Evolutionary conservation across 2,329 filamentous ascomycete genomes (phyloP), one percentile per base, ranked within the genome.

Genomic region (Alternaria sp.): DNA sequence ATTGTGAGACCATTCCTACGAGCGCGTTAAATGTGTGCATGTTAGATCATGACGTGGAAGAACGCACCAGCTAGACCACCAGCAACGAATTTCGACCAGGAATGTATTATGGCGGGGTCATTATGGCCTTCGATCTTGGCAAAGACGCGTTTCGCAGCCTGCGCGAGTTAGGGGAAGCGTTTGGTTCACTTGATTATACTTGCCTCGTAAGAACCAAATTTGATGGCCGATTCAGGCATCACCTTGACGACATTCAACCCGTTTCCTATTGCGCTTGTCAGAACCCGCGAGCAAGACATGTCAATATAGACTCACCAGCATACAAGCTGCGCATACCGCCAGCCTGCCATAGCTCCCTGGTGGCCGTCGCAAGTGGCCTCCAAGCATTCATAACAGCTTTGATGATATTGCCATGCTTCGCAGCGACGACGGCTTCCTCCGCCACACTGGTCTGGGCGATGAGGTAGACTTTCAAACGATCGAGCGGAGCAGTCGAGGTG

Each of bases 191-290:
- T 57, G 20, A 39, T 4, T 20, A 51, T 55, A 63, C 79, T 71
- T 77, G 87, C 87, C 82, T 99, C 95, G 75, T 97, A 99, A 20
- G 94, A 94, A 61, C 95, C 95, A 77, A 99, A 99, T 80, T 97
- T 96, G 76, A 99, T 97, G 26, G 95, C 94, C 28, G 94, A 97
- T 81, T 99, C 95, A 0, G 95, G 95, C 93, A 98, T 97, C 62
- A 99, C 95, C 79, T 99, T 99, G 73, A 97, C 80, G 3, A 99
- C 93, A 70, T 99, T 99, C 69, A 99, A 83, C 4, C 95, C 95
- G 74, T 99, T 99, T 38, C 95, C 94, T 96, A 69, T 7, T 22
- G 26, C 9, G 20, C 57, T 76, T 56, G 47, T 65, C 32, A 55
- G 12, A 26, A 76, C 64, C 69, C 18, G 55, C 54, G 47, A 18